These are phyloP conservation scores for Lipomyces lipofer DNA, from an alignment of 805 yeast species.

Conservation along the genomic window DNA sequence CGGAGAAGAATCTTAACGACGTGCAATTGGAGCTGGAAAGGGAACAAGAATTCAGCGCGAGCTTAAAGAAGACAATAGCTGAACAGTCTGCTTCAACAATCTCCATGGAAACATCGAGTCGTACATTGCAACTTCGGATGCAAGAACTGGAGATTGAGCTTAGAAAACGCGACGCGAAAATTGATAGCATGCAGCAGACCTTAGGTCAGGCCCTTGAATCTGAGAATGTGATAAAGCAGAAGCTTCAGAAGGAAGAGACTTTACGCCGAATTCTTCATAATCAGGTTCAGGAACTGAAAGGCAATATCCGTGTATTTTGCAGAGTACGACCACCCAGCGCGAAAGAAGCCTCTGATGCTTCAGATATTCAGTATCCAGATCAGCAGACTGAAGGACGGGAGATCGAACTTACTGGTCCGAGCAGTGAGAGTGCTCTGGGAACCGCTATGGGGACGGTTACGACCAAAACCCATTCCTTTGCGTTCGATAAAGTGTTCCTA, in stretches of 20 bases:
- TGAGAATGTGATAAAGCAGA: constrained; percentile 40
- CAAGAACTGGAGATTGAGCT: constrained; percentile 30
- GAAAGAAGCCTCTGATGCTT: constrained; percentile 30
- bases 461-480: constrained; percentile 47
- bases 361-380: constrained; percentile 42
- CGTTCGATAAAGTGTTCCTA: constrained; percentile 77
- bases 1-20: constrained; percentile 30
- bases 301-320: constrained; percentile 89
- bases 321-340: constrained; percentile 65
- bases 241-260: constrained; percentile 52
- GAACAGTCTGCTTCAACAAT: constrained; percentile 36
- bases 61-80: constrained; percentile 37
- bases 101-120: constrained; percentile 29
- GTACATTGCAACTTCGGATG: constrained; percentile 28
- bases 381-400: constrained; percentile 33
- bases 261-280: constrained; percentile 67
- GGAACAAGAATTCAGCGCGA: constrained; percentile 34
- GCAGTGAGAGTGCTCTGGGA: constrained; percentile 23
- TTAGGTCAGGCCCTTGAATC: constrained; percentile 38
- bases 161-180: constrained; percentile 26
- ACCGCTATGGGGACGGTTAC: constrained; percentile 31
- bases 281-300: constrained; percentile 79
- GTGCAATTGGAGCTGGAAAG: constrained; percentile 34
- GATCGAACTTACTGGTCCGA: constrained; percentile 33
- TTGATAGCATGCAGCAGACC: constrained; percentile 29